A percentile compares a stretch with the other conserved stretches of the same genome.
These are phyloP conservation scores for Blastocystis sp. DNA, from an alignment of 352 stramenopile genomes.

Conservation along the genomic window DNA sequence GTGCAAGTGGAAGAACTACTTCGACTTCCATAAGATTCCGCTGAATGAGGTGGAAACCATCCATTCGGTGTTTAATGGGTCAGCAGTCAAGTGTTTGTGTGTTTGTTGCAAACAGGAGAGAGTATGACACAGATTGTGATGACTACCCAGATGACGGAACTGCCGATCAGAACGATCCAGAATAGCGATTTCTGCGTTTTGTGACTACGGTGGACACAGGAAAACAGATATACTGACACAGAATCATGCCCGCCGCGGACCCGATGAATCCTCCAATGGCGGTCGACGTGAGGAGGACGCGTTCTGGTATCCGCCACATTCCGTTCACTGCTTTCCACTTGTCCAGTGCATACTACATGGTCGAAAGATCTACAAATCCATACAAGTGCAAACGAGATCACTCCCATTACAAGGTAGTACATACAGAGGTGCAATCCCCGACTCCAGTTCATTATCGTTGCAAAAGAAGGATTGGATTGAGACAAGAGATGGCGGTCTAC, in stretches of 20 bases:
- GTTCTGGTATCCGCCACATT: neutral
- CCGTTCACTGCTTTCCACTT: neutral
- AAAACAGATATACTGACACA: neutral
- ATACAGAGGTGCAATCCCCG: neutral
- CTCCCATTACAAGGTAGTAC: neutral
- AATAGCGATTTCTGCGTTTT: constrained; percentile 1
- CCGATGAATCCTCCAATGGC: neutral
- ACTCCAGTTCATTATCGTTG: too few relatives aligned
- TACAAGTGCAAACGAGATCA: neutral
- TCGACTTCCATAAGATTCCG: constrained; percentile 37
- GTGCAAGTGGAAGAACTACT: constrained; percentile 18
- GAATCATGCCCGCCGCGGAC: neutral
- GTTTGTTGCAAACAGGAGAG: neutral
- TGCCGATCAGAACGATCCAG: neutral
- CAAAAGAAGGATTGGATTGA: too few relatives aligned
- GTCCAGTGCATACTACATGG: neutral
- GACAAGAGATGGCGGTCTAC: too few relatives aligned
- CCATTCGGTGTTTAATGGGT: neutral
- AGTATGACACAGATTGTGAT: neutral
- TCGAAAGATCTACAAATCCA: neutral
- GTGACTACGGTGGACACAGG: neutral
- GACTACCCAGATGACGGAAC: neutral
- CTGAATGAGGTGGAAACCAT: neutral
- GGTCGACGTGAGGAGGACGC: neutral
- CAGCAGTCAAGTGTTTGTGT: neutral